Conservation (phyloP, 768 basidiomycete species). For the Piloderma croceum region DNA sequence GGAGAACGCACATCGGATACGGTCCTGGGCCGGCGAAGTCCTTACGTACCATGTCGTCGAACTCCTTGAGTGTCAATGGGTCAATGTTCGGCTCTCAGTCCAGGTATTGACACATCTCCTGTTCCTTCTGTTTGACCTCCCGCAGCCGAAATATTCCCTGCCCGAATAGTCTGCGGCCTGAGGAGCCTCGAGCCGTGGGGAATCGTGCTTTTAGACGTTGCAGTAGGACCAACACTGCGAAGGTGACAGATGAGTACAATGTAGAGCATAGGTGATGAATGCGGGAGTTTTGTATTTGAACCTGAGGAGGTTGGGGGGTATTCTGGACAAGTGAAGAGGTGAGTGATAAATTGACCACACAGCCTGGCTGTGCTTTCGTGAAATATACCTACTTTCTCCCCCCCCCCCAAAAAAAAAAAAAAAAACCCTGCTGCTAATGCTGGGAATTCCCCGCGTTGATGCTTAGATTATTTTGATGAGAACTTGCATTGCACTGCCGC, state of each 20-base stretch:
- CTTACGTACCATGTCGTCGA: slow-evolving; percentile 52
- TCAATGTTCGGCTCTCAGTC: slow-evolving; percentile 89
- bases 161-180: slow-evolving; percentile 83
- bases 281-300: slow-evolving; percentile 56
- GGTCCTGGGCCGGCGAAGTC: slow-evolving; percentile 55
- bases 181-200: slow-evolving; percentile 84
- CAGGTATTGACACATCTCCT: slow-evolving; percentile 88
- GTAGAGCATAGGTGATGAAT: slow-evolving; percentile 87
- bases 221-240: slow-evolving; percentile 61
- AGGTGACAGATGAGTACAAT: slow-evolving; percentile 72
- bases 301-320: slow-evolving; percentile 58
- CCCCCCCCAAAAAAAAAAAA: too few relatives aligned
- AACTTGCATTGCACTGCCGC: too few relatives aligned
- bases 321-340: slow-evolving; percentile 84
- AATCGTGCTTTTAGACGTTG: slow-evolving; percentile 90
- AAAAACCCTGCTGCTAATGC: too few relatives aligned
- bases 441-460: too few relatives aligned
- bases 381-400: too few relatives aligned
- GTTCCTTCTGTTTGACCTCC: slow-evolving; percentile 96
- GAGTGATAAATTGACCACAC: slow-evolving; percentile 74
- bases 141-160: slow-evolving; percentile 80
- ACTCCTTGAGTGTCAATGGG: slow-evolving; percentile 50
- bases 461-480: too few relatives aligned
- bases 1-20: slow-evolving; percentile 59
- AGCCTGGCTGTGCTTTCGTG: slow-evolving; percentile 68